Base-by-base conservation (phyloP, 257 asterid species). In the Nicotiana tomentosiformis region DNA sequence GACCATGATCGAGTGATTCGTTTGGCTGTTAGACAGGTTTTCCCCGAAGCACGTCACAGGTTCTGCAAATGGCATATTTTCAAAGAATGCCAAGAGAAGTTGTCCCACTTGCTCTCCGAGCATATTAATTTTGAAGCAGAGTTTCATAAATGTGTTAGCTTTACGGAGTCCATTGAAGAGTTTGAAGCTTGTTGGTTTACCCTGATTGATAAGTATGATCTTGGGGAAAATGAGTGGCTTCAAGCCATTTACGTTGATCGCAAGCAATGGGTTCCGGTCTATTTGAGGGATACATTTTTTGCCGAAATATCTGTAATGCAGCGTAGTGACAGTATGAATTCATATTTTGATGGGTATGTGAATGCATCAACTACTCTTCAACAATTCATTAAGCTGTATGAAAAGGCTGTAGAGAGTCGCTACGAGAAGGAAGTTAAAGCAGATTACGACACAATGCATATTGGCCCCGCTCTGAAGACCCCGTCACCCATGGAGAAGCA, bases 401-500 rank as follows among this genome's bases (percentile, higher is more conserved):
- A 84, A 26, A 84, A 80, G 43, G 78, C 82, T 81, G 60, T 84
- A 8, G 77, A 76, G 56, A 84, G 84, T 11, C 67, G 77, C 29
- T 20, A 46, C 11, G 82, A 84, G 61, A 84, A 80, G 37, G 84
- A 84, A 84, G 62, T 77, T 66, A 83, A 53, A 67, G 83, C 81
- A 55, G 80, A 67, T 84, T 78, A 80, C 65, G 82, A 81, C 17
- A 70, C 84, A 16, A 68, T 84, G 81, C 79, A 58, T 39, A 62
- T 30, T 53, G 39, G 61, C 67, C 82, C 87, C 0, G 29, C 60
- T 58, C 82, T 84, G 17, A 81, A 81, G 56, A 80, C 84, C 37
- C 87, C 84, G 33, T 84, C 87, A n/a, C 87, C 87, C 16, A 81
- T 81, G 82, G 87, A 84, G 82, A 84, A 84, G 66, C 82, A 80